Conservation (phyloP, 495 filamentous ascomycete species). For the Tuber borchii region DNA sequence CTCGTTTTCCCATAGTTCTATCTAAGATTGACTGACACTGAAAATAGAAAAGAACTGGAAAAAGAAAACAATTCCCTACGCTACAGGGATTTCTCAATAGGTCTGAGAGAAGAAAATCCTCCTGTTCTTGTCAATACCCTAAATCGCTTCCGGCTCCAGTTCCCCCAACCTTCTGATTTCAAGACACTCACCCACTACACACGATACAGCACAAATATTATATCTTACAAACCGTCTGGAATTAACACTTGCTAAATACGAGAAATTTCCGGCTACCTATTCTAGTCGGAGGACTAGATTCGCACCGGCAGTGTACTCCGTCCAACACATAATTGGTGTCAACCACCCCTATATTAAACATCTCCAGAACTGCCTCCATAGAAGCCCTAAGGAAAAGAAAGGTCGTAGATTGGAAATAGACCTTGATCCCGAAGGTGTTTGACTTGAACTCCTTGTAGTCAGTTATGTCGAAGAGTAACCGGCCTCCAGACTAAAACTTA, state of each 20-base stretch:
- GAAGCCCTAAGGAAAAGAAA: too few species aligned
- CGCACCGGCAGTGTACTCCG: too few species aligned
- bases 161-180: not conserved
- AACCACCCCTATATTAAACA: not conserved
- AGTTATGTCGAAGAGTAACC: not conserved
- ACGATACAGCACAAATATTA: not conserved
- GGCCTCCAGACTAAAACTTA: not conserved
- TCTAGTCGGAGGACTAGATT: too few species aligned
- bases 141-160: too few species aligned
- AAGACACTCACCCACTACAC: not conserved
- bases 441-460: not conserved
- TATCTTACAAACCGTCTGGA: too few species aligned
- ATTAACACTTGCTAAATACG: too few species aligned
- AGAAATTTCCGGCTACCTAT: too few species aligned
- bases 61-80: not conserved
- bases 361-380: not conserved
- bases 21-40: not conserved
- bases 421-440: too few species aligned
- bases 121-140: not conserved
- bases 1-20: not conserved
- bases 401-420: too few species aligned
- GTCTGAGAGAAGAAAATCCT: not conserved
- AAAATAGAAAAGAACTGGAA: not conserved
- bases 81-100: not conserved
- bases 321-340: too few species aligned